These are phyloP conservation scores for Globisporangium cylindrosporum DNA, from an alignment of 352 stramenopile species.

Conservation along the genomic window DNA sequence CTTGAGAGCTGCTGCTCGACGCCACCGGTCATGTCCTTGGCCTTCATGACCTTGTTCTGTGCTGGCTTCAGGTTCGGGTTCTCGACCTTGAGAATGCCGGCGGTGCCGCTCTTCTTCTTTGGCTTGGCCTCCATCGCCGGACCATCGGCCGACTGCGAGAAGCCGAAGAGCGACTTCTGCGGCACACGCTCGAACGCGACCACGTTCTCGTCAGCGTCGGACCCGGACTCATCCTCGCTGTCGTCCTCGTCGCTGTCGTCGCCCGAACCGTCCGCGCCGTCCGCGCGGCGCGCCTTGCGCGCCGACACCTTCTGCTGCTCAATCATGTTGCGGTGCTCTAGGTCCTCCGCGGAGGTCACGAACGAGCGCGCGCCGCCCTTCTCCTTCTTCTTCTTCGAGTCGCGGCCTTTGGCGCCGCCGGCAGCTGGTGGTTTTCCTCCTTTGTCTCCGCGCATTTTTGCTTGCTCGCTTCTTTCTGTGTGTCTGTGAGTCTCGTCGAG, in stretches of 20 bases:
- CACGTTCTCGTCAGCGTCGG: constrained; percentile 48
- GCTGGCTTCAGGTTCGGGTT: constrained; percentile 77
- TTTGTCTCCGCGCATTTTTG: constrained; percentile 54
- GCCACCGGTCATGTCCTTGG: constrained; percentile 72
- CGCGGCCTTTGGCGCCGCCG: constrained; percentile 40
- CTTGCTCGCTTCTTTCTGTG: not conserved
- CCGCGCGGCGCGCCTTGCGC: constrained; percentile 67
- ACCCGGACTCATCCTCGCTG: constrained; percentile 21
- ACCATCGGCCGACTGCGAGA: constrained; percentile 55
- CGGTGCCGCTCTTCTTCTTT: constrained; percentile 73
- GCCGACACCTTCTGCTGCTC: constrained; percentile 70
- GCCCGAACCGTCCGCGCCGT: constrained; percentile 16
- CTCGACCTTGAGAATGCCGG: constrained; percentile 67
- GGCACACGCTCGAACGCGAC: constrained; percentile 75
- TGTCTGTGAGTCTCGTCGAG: not conserved
- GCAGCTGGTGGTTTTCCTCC: constrained; percentile 37
- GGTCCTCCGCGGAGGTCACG: constrained; percentile 83
- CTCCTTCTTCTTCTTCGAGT: constrained; percentile 59
- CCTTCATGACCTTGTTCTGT: constrained; percentile 86
- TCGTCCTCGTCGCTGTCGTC: constrained; percentile 53
- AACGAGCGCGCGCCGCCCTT: constrained; percentile 76
- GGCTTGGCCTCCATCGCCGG: constrained; percentile 55
- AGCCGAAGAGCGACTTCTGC: constrained; percentile 71
- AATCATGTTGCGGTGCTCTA: constrained; percentile 65
- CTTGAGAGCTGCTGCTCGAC: constrained; percentile 74